phyloP scores from a whole-genome alignment of 2,329 filamentous ascomycete species.

The Xylariales sp. region DNA sequence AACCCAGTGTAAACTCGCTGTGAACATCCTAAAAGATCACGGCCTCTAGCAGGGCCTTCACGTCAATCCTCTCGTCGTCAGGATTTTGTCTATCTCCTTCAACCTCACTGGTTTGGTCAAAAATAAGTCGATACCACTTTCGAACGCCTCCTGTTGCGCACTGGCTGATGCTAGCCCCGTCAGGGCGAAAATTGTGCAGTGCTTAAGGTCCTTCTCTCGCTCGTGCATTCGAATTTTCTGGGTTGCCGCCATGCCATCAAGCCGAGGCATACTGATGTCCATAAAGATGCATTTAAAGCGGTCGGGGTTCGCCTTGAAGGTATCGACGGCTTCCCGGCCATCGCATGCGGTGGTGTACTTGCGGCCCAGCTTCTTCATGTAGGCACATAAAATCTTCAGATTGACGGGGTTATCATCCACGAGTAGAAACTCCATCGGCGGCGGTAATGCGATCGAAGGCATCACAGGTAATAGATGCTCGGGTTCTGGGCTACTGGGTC shows the following conservation, averaged over 20 bases:
- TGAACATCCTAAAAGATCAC: too few relatives aligned
- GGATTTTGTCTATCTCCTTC: slow-evolving; percentile 22
- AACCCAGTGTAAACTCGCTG: too few relatives aligned
- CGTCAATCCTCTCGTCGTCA: slow-evolving; percentile 1
- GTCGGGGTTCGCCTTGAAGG: slow-evolving; percentile 20
- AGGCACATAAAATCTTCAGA: slow-evolving; percentile 25
- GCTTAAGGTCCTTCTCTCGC: slow-evolving; percentile 28
- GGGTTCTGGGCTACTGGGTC: too few relatives aligned
- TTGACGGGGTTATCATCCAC: slow-evolving; percentile 40
- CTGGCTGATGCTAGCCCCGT: slow-evolving; percentile 39
- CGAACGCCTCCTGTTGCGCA: slow-evolving; percentile 40
- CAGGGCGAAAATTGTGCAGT: slow-evolving; percentile 38
- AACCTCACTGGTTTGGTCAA: slow-evolving; percentile 41
- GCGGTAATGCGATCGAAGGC: background rate
- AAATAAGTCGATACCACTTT: slow-evolving; percentile 40
- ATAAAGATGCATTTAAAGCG: slow-evolving; percentile 12
- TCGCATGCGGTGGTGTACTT: slow-evolving; percentile 29
- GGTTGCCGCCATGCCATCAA: slow-evolving; percentile 37
- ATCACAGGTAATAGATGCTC: background rate
- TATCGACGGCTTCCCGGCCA: slow-evolving; percentile 33
- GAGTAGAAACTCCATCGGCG: slow-evolving; percentile 22
- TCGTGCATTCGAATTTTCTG: slow-evolving; percentile 36
- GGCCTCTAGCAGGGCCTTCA: too few relatives aligned
- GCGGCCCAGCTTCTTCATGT: slow-evolving; percentile 26
- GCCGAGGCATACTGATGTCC: slow-evolving; percentile 39